Evolutionary conservation across 2,329 filamentous ascomycete genomes (phyloP), one percentile per base, ranked within the genome.

Genomic region (Fusarium camptoceras): DNA sequence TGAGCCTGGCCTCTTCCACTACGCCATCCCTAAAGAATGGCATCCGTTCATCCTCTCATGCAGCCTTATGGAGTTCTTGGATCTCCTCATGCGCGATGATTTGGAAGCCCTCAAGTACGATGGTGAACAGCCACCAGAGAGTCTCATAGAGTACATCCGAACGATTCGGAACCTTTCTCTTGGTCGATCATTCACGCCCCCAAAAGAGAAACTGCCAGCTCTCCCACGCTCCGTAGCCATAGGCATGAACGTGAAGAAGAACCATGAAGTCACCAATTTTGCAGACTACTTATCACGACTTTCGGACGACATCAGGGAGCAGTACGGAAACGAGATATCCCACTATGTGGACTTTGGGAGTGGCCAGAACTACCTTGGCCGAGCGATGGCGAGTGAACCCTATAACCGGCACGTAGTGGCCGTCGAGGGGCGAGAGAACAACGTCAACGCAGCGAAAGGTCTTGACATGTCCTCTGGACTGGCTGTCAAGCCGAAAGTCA

Each of bases 271-370:
- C 31, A 88, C 90, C 64, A 90, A 96, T 76, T 98, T 98, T 76
- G 92, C 95, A n/a, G 87, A 88, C 68, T 98, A 95, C 75, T 88
- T 98, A 55, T 87, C 93, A 51, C 76, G 81, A 5, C 81, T 91
- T 12, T 84, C 87, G 0, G 80, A 81, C 56, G 85, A 87, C 28
- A 86, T 97, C 25, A 85, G 87, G 5, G 77, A 83, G 3, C 82
- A 87, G 2, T 86, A 91, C 43, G 82, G 84, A 1, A 80, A 84
- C 49, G 81, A 85, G 16, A 90, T 98, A 64, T 93, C 94, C 0
- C 94, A 98, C 81, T 89, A 97, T 62, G 91, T 98, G 50, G 96
- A 99, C 81, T 97, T 98, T 79, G 96, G 96, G 28, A 97, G 94
- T 55, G 96, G 96, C 0, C 95, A 98, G 79, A 98, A 98, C 77